Conservation (phyloP, 2,329 filamentous ascomycete genomes). For the Colletotrichum scovillei region DNA sequence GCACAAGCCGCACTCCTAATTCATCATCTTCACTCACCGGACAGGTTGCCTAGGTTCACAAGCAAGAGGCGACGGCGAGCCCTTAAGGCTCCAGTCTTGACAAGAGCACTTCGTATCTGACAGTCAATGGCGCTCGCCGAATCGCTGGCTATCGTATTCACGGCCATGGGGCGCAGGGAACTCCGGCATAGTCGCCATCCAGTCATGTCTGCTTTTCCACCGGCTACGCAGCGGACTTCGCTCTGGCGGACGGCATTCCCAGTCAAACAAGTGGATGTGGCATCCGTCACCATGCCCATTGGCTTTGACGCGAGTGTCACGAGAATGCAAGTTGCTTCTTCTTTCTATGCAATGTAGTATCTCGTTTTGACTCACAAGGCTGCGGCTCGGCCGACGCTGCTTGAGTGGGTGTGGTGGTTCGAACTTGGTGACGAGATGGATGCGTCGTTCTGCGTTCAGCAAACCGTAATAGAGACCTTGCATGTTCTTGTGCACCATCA, state of each 20-base stretch:
- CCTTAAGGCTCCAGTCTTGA: no score
- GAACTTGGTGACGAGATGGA: neutral
- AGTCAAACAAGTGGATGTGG: neutral
- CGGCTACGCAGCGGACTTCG: neutral
- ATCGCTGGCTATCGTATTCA: neutral
- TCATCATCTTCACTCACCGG: neutral
- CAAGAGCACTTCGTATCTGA: neutral
- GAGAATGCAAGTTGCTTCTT: neutral
- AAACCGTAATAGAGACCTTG: neutral
- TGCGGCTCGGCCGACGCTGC: neutral
- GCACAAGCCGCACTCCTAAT: neutral
- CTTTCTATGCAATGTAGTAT: neutral
- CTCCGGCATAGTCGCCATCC: neutral
- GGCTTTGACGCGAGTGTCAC: neutral
- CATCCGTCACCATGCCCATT: neutral
- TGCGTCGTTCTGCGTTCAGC: neutral
- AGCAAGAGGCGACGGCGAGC: neutral
- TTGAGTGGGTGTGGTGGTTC: neutral
- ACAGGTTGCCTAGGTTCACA: neutral
- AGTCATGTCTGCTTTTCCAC: neutral
- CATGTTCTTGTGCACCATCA: neutral
- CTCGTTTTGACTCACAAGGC: conserved; percentile 7
- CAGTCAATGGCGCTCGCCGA: neutral
- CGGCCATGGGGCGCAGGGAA: no score
- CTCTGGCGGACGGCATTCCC: neutral